Conservation (phyloP, 106 monocot genomes). For the Ottelia alismoides region DNA sequence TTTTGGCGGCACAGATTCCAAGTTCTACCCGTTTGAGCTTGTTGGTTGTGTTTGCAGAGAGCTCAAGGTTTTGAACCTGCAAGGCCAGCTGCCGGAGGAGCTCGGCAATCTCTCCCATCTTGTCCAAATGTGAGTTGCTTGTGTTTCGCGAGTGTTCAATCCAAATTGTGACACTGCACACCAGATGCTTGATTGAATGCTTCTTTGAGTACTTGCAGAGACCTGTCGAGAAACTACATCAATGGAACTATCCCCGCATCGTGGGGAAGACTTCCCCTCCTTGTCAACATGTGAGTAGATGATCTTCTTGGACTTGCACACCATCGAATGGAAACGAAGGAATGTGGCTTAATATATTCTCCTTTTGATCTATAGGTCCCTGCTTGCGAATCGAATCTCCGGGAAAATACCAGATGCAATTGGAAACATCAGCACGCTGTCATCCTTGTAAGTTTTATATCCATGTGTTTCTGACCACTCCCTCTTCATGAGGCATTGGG, state of each 20-base stretch:
- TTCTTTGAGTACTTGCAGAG: too few species aligned
- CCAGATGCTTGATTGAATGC: too few species aligned
- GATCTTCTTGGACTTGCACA: neutral
- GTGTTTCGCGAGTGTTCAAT: too few species aligned
- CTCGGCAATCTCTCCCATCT: constrained; percentile 33
- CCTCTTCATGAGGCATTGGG: neutral
- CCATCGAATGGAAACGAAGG: too few species aligned
- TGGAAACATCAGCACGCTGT: constrained; percentile 27
- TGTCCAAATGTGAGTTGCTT: constrained; percentile 6
- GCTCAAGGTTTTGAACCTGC: constrained; percentile 41
- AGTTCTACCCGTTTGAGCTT: too few species aligned
- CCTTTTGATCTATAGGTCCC: constrained; percentile 15
- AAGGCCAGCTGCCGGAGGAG: constrained; percentile 29
- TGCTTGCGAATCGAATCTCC: constrained; percentile 28
- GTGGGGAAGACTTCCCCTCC: constrained; percentile 36
- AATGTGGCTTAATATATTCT: too few species aligned
- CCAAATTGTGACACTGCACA: too few species aligned
- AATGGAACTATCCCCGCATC: constrained; percentile 38
- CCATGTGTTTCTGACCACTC: neutral
- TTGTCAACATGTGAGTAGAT: constrained; percentile 19
- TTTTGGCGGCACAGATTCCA: too few species aligned
- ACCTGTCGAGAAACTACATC: constrained; percentile 36
- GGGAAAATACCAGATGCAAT: constrained; percentile 32
- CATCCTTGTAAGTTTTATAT: constrained; percentile 22
- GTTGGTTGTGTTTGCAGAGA: constrained; percentile 10